Evolutionary conservation across 1,284 basidiomycete genomes (phyloP), one percentile per base, ranked within the genome.

Genomic region (Agaricales sp.): DNA sequence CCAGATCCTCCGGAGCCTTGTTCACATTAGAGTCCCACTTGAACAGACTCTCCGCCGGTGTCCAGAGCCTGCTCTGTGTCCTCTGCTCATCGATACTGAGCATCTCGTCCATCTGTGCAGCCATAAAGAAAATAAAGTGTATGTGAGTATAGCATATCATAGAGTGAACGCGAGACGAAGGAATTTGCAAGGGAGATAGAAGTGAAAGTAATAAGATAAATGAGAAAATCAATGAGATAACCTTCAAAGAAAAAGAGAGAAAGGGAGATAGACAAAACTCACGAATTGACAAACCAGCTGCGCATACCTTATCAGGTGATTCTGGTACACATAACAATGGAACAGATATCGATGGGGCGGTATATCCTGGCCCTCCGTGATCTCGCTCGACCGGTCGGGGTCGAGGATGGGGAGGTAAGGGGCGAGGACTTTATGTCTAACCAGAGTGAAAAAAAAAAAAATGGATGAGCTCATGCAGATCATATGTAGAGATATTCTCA

Each of bases 261-360:
- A 24, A 49, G 21, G 48, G 48, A 41, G 35, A n/a, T 24, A 19
- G 43, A 19, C 45, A 43, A 2, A 6, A 61, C 70, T 44, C 49
- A 77, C 77, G 58, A 80, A 64, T 3, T 67, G 67, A 23, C 74
- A 59, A 0, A 79, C 56, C 6, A 71, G 66, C 12, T 60, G 62
- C 2, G 71, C 59, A 56, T 82, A 78, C 47, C 75, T 73, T 51
- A 80, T 73, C 26, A 87, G 57, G 57, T 85, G 76, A 57, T 81
- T 84, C 55, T 90, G 85, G 59, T 88, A 91, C 19, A 87, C 74
- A 57, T 80, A 85, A 47, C 79, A 80, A 51, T 82, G 66, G 54
- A 85, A 85, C 4, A 85, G 65, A 58, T 76, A 78, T 23, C 77
- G 70, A 71, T 90, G 72, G 43, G 80, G 73, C 30, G 30, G 30